Evolutionary conservation across 2,329 filamentous ascomycete genomes (phyloP).

Genomic region (Talaromyces amestolkiae): DNA sequence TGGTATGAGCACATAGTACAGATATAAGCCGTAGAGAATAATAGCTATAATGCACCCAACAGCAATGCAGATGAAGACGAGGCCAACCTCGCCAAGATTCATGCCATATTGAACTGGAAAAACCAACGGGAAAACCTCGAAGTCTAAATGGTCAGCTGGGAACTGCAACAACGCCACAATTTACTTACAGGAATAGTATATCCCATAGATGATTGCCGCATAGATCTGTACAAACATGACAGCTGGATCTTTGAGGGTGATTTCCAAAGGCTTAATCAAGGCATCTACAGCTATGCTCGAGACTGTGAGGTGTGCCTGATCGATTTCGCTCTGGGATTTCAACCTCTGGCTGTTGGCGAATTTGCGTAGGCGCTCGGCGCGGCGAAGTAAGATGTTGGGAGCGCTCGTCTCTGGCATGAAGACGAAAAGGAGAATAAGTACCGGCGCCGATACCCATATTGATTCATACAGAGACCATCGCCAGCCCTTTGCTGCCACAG

Average conservation of each 20-base stretch:
- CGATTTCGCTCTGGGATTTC: slow-evolving; percentile 21
- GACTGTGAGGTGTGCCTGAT: slow-evolving; percentile 41
- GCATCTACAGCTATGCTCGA: slow-evolving; percentile 50
- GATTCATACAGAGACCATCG: slow-evolving; percentile 60
- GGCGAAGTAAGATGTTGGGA: not conserved
- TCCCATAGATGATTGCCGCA: slow-evolving; percentile 56
- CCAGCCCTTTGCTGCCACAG: slow-evolving; percentile 55
- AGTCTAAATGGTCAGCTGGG: slow-evolving; percentile 31
- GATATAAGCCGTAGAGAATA: slow-evolving; percentile 45
- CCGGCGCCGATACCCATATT: slow-evolving; percentile 59
- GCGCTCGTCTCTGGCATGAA: not conserved
- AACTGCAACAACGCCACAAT: not conserved
- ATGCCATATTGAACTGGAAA: slow-evolving; percentile 60
- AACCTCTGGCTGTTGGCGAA: not conserved
- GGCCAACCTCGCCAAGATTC: slow-evolving; percentile 51
- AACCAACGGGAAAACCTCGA: slow-evolving; percentile 44
- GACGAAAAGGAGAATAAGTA: slow-evolving; percentile 42
- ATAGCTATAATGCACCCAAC: slow-evolving; percentile 60
- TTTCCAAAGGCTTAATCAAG: slow-evolving; percentile 21
- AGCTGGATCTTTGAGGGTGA: not conserved
- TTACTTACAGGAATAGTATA: slow-evolving; percentile 48
- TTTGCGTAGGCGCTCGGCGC: not conserved
- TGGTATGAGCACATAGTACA: slow-evolving; percentile 47
- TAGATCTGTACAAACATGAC: not conserved
- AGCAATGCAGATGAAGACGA: slow-evolving; percentile 65